Evolutionary conservation across 805 yeast genomes (phyloP).

Genomic region (Barnettozyma salicaria): DNA sequence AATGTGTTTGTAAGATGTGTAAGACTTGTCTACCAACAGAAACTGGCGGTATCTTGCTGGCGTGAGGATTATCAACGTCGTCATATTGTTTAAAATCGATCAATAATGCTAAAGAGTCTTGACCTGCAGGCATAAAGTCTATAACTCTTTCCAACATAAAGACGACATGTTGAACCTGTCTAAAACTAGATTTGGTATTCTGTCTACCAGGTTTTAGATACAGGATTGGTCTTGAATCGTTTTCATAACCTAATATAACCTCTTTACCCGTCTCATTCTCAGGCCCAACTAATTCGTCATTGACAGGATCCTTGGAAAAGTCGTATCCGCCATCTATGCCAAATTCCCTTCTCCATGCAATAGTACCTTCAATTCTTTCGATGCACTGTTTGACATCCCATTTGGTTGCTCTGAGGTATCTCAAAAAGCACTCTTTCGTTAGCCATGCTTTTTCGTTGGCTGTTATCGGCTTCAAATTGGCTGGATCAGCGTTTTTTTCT

Average conservation of each 20-base stretch:
- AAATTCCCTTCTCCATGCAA: constrained; percentile 92
- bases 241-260: constrained; percentile 85
- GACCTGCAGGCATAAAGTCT: constrained; percentile 94
- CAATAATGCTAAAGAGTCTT: constrained; percentile 84
- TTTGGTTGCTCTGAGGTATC: constrained; percentile 90
- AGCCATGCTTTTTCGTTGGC: constrained; percentile 82
- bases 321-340: constrained; percentile 51
- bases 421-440: constrained; percentile 81
- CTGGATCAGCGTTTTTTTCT: constrained; percentile 30
- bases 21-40: constrained; percentile 87
- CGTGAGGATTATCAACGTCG: constrained; percentile 40
- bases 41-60: constrained; percentile 78
- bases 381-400: constrained; percentile 75
- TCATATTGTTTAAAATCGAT: constrained; percentile 84
- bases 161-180: constrained; percentile 95
- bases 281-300: constrained; percentile 45
- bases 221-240: constrained; percentile 84
- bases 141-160: constrained; percentile 88
- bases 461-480: constrained; percentile 39
- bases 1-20: constrained; percentile 91
- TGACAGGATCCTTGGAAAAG: constrained; percentile 40
- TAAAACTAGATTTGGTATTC: constrained; percentile 81
- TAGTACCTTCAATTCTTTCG: constrained; percentile 64
- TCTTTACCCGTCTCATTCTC: constrained; percentile 94
- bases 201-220: constrained; percentile 93